Base-by-base conservation (phyloP, 139 green algal species). In the Chlorokybus atmophyticus region DNA sequence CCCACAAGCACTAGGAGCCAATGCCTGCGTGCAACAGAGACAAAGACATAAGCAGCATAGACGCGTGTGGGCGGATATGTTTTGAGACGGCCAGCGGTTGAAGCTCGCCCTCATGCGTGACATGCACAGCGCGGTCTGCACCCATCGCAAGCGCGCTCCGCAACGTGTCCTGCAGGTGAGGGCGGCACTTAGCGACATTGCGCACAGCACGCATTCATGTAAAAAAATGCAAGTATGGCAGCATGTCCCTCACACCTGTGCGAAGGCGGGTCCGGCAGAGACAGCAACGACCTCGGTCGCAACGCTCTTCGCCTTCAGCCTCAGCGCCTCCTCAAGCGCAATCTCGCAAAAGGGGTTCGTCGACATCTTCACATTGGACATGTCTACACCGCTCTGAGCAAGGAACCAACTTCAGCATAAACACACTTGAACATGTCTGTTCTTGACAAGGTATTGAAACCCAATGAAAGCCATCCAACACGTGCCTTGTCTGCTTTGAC, bases 301-400 rank as follows among this genome's bases (percentile, higher is more conserved):
- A 8, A 79, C 7, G 8, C 71, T 68, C 29, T 66, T 52, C 71
- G 94, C 88, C 60, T 79, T 87, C 19, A 95, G 56, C 5, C 85
- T 70, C 32, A 95, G 40, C 2, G 88, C 87, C 62, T 95, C 86
- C 76, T 94, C 86, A 0, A 94, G 59, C 8, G 87, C 87, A 50
- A 96, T 95, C 57, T 95, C 88, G 58, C 88, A 95, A 48, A 96
- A 95, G 0, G 88, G 88, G 60, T 95, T 96, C 79, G 94, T 92
- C 57, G 68, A 81, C 77, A 94, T 86, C 61, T 93, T 93, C 14
- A 88, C 79, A 24, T 82, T 75, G 2, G 76, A 35, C 19, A 80
- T 72, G 29, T 94, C 87, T 17, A 96, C 73, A 0, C 84, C 85
- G 29, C 29, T 83, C 82, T 93, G 83, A 57, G 29, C n/a, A n/a